Conservation (phyloP, 768 basidiomycete genomes). For the Naganishia randhawae region DNA sequence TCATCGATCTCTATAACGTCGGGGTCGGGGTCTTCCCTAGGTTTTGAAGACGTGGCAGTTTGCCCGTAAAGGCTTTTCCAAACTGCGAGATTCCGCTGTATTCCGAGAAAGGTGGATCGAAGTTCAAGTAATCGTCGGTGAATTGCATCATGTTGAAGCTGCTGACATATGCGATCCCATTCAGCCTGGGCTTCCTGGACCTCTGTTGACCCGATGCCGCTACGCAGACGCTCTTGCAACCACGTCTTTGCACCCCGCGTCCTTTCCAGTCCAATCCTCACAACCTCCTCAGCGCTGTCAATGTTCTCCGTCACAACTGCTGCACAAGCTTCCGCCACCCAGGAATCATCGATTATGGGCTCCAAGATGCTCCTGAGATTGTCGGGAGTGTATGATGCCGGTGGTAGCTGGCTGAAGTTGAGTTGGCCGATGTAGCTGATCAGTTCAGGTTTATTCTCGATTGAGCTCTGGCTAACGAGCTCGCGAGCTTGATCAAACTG, state of each 20-base stretch:
- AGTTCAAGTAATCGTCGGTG: not conserved
- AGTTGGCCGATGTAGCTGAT: slow-evolving; percentile 14
- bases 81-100: slow-evolving; percentile 59
- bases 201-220: slow-evolving; percentile 30
- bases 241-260: slow-evolving; percentile 55
- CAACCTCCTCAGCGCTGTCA: slow-evolving; percentile 58
- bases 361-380: slow-evolving; percentile 56
- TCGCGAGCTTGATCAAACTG: not conserved
- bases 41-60: slow-evolving; percentile 37
- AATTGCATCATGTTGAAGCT: not conserved
- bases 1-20: slow-evolving; percentile 57
- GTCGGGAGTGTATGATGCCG: slow-evolving; percentile 57
- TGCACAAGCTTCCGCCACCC: slow-evolving; percentile 70
- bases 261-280: slow-evolving; percentile 64
- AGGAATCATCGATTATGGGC: slow-evolving; percentile 63
- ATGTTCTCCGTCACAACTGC: slow-evolving; percentile 65
- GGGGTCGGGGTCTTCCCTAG: slow-evolving; percentile 38
- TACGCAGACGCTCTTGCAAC: slow-evolving; percentile 3
- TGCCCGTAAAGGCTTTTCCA: slow-evolving; percentile 50
- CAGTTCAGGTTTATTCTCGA: slow-evolving; percentile 1
- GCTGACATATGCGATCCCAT: slow-evolving; percentile 66
- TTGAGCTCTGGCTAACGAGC: not conserved
- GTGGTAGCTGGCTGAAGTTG: not conserved
- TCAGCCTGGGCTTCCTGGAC: slow-evolving; percentile 58
- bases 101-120: slow-evolving; percentile 64